Percentiles rank a stretch among this genome's conserved stretches.
phyloP scores from a whole-genome alignment of 1,284 basidiomycete genomes.

The Rhizopogon parksii region DNA sequence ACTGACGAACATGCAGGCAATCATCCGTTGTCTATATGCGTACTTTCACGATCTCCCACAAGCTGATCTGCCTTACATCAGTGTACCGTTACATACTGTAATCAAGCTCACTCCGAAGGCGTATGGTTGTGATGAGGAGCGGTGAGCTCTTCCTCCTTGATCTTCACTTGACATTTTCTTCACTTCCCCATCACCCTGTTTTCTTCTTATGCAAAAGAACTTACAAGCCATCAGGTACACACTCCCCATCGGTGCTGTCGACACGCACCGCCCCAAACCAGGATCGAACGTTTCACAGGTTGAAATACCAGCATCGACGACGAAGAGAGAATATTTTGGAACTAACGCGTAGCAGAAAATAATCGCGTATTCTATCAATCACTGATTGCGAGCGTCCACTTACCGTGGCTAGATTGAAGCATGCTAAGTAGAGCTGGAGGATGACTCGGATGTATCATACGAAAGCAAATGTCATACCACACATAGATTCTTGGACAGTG shows the following conservation, averaged over 20 bases:
- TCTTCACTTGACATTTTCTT: neutral
- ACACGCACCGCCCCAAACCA: constrained; percentile 92
- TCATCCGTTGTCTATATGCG: constrained; percentile 57
- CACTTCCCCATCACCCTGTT: neutral
- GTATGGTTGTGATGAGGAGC: constrained; percentile 97
- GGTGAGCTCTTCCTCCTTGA: constrained; percentile 37
- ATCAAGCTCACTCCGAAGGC: constrained; percentile 98
- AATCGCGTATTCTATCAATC: neutral
- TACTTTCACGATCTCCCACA: constrained; percentile 94
- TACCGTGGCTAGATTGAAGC: neutral
- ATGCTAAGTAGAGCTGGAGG: neutral
- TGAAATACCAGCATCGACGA: constrained; percentile 12
- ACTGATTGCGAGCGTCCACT: neutral
- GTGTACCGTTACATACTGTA: constrained; percentile 93
- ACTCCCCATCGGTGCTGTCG: constrained; percentile 85
- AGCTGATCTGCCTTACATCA: constrained; percentile 95
- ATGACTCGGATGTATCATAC: neutral
- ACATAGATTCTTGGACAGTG: too few species aligned
- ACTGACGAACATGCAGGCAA: neutral
- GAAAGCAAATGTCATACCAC: neutral
- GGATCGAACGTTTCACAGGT: constrained; percentile 27
- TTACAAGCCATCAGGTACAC: constrained; percentile 48
- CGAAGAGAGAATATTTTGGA: constrained; percentile 27
- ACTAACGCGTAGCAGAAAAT: constrained; percentile 14
- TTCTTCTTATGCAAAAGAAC: constrained; percentile 6